Base-by-base conservation (phyloP, 1,284 basidiomycete genomes). In the Retiboletus flavoniger region DNA sequence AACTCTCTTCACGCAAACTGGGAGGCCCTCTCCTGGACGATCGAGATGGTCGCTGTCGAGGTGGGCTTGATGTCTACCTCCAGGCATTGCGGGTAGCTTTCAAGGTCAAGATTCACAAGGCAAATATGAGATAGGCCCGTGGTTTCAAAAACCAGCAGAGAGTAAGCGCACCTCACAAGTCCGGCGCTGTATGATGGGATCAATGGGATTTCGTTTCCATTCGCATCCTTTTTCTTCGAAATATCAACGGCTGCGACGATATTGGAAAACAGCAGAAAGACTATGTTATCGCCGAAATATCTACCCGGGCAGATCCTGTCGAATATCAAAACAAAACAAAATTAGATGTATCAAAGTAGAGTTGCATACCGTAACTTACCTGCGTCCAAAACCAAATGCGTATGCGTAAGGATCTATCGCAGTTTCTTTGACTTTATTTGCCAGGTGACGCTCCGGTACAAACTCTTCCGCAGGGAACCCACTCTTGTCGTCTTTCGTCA, bases 291-390 rank as follows among this genome's bases (percentile, higher is more conserved):
- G 1, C 48, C 61, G 36, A 64, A 39, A 41, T 53, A 26, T 39
- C 29, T 63, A 10, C 61, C 63, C 7, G 60, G 63, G 17, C 60
- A 62, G 8, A 63, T 62, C 35, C 63, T 64, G 24, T 40, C 26
- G 4, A 41, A 43, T 16, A 29, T 26, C 26, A 28, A 32, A 16
- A 14, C 6, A 14, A 35, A 29, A 43, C 16, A 26, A 14, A 11
- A 29, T 54, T 21, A 35, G 14, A 13, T 13, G 39, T 2, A 5
- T 28, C 11, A 10, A 19, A 24, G 7, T 16, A 8, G n/a, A 38
- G 6, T 32, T 3, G 9, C 2, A 29, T 4, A 17, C 10, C 7
- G 14, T 17, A 7, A 38, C 54, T 10, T 45, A 42, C 62, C 60
- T 61, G 32, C 59, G 51, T 17, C 62, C 61, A 21, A 61, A 61